These are phyloP conservation scores for Kwoniella shivajii DNA, from an alignment of 1,284 basidiomycete genomes.

Conservation along the genomic window DNA sequence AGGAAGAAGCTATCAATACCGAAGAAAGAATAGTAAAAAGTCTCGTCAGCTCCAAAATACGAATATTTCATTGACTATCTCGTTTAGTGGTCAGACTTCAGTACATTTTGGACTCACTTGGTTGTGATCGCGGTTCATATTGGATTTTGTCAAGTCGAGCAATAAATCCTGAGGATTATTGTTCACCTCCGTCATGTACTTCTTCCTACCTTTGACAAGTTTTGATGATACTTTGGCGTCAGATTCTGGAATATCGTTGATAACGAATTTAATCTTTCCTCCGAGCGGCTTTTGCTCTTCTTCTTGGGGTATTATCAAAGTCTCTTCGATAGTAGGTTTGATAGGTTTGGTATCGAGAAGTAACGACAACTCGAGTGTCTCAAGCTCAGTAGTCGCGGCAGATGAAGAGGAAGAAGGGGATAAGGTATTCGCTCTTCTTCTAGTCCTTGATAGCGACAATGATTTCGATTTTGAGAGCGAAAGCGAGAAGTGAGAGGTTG, in stretches of 20 bases:
- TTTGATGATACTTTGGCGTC: not conserved
- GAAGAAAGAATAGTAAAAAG: not conserved
- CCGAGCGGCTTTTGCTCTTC: not conserved
- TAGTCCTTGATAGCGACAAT: not conserved
- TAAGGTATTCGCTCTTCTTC: not conserved
- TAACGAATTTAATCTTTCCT: not conserved
- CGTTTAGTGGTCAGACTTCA: too few relatives aligned
- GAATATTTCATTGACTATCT: too few relatives aligned
- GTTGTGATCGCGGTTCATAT: not conserved
- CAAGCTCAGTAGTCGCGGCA: not conserved
- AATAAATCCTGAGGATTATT: not conserved
- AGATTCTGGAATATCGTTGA: not conserved
- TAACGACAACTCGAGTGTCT: not conserved
- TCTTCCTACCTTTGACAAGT: not conserved
- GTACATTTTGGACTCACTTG: too few relatives aligned
- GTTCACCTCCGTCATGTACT: not conserved
- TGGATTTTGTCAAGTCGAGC: too few relatives aligned
- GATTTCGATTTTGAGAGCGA: not conserved
- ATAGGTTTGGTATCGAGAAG: too few relatives aligned
- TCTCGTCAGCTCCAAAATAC: slow-evolving; percentile 1
- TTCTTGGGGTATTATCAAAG: not conserved
- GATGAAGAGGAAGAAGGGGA: not conserved
- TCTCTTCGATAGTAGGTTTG: too few relatives aligned
- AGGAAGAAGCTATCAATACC: slow-evolving; percentile 2
- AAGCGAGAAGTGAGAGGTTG: too few relatives aligned